Evolutionary conservation across 495 filamentous ascomycete genomes (phyloP).

Genomic region (Neurospora sp.): DNA sequence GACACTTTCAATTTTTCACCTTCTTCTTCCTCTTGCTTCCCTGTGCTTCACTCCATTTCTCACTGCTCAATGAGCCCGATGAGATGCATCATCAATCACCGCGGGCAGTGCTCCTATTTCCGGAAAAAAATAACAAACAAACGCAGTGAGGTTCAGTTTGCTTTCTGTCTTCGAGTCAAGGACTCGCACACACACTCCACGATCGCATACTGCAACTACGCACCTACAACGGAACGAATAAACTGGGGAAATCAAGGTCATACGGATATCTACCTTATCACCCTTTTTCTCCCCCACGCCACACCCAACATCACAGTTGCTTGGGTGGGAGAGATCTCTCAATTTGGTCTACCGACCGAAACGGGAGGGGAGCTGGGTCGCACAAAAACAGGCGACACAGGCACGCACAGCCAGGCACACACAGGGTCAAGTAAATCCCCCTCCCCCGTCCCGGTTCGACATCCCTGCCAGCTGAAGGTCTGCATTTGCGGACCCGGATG

Average conservation of each 20-base stretch:
- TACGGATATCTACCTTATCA: background rate
- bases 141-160: background rate
- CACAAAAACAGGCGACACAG: background rate
- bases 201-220: background rate
- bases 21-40: background rate
- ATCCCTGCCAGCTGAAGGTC: background rate
- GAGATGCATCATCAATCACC: background rate
- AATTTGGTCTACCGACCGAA: background rate
- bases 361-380: background rate
- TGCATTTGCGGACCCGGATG: background rate
- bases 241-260: background rate
- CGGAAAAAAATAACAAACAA: background rate
- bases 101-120: background rate
- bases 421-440: background rate
- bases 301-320: background rate
- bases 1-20: background rate
- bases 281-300: background rate
- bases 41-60: background rate
- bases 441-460: background rate
- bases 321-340: background rate
- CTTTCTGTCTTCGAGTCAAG: background rate
- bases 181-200: background rate
- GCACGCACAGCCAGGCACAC: background rate
- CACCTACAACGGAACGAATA: background rate
- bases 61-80: background rate